Evolutionary conservation across 176 grass and related monocot genomes (phyloP).

Genomic region (Olyra latifolia): DNA sequence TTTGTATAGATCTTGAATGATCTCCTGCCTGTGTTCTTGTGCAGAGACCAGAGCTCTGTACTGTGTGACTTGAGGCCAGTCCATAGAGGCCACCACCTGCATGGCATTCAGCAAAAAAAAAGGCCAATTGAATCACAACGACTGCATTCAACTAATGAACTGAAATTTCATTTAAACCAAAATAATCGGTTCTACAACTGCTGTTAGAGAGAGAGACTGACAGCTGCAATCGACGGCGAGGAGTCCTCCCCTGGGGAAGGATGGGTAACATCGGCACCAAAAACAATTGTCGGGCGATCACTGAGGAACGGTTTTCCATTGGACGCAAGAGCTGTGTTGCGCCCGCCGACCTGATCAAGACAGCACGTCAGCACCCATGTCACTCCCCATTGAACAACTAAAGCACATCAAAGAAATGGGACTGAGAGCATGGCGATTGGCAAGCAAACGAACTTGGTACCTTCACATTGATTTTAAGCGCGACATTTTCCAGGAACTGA

Average conservation of each 20-base stretch:
- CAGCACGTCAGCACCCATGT: neutral
- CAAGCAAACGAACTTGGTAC: slow-evolving; percentile 25
- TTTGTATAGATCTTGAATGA: slow-evolving; percentile 70
- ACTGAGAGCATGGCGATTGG: neutral
- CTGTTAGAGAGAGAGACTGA: slow-evolving; percentile 24
- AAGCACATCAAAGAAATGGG: neutral
- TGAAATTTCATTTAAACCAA: neutral
- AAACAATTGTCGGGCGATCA: slow-evolving; percentile 58
- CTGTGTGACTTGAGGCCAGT: slow-evolving; percentile 68
- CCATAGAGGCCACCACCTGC: slow-evolving; percentile 85
- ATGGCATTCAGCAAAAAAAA: neutral
- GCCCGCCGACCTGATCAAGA: slow-evolving; percentile 57
- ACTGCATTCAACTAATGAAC: neutral
- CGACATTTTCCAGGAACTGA: slow-evolving; percentile 67
- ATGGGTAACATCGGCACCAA: slow-evolving; percentile 86
- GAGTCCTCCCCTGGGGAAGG: slow-evolving; percentile 69
- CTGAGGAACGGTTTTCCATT: slow-evolving; percentile 33
- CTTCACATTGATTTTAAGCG: slow-evolving; percentile 95
- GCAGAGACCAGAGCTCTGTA: slow-evolving; percentile 77
- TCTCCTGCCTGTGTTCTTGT: slow-evolving; percentile 63
- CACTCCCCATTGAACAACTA: neutral
- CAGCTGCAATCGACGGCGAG: slow-evolving; percentile 60
- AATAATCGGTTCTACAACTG: neutral
- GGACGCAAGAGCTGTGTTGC: slow-evolving; percentile 40
- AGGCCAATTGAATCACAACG: neutral